Percentiles rank a stretch among this genome's conserved stretches.
These are phyloP conservation scores for Aspergillus aculeatus DNA, from an alignment of 2,329 filamentous ascomycete genomes.

Conservation along the genomic window DNA sequence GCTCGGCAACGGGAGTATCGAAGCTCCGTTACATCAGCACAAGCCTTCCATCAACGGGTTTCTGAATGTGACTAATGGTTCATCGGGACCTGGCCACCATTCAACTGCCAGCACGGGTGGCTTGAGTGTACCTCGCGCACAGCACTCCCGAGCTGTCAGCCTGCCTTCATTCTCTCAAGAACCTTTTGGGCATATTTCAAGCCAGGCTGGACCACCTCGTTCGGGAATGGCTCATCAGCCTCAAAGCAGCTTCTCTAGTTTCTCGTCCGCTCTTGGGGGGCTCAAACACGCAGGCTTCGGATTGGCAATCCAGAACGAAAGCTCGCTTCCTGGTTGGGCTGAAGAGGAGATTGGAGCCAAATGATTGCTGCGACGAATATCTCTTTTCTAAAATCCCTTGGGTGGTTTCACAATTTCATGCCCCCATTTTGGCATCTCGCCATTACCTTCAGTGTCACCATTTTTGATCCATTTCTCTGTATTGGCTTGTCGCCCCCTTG, in stretches of 20 bases:
- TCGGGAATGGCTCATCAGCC: slow-evolving; percentile 42
- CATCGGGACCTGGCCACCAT: slow-evolving; percentile 73
- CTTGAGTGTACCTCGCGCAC: slow-evolving; percentile 54
- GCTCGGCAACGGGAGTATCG: slow-evolving; percentile 55
- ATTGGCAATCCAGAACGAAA: slow-evolving; percentile 59
- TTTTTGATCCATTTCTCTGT: slow-evolving; percentile 26
- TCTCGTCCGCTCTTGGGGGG: slow-evolving; percentile 59
- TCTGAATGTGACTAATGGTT: slow-evolving; percentile 48
- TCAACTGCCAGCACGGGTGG: slow-evolving; percentile 62
- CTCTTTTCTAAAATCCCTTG: slow-evolving; percentile 14
- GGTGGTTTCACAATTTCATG: slow-evolving; percentile 15
- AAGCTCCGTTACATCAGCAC: slow-evolving; percentile 49
- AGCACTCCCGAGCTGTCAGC: slow-evolving; percentile 81
- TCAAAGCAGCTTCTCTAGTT: slow-evolving; percentile 56
- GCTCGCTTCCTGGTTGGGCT: slow-evolving; percentile 60
- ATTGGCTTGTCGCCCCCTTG: slow-evolving; percentile 21
- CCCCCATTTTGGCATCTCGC: slow-evolving; percentile 25
- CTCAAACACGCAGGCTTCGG: slow-evolving; percentile 59
- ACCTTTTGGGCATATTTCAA: slow-evolving; percentile 48
- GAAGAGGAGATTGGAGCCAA: slow-evolving; percentile 63
- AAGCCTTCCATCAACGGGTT: slow-evolving; percentile 66
- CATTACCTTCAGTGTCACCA: slow-evolving; percentile 17
- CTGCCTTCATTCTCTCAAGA: slow-evolving; percentile 71
- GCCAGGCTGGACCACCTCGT: slow-evolving; percentile 36
- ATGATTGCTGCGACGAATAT: slow-evolving; percentile 30